Conservation (phyloP, 441 rosid genomes). For the Biscutella auriculata region DNA sequence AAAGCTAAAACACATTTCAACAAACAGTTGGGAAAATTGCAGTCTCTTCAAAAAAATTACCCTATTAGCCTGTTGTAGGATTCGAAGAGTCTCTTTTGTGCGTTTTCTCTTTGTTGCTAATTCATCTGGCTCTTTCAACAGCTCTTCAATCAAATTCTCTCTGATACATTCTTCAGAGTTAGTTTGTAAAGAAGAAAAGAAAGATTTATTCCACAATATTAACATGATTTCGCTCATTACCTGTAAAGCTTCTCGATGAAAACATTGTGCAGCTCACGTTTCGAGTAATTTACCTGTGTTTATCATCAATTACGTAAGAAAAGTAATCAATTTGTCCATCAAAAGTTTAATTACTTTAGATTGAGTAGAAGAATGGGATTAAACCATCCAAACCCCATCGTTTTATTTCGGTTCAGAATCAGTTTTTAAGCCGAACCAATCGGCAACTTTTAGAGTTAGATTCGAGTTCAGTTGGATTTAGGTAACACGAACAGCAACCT, state of each 20-base stretch:
- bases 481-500: too few species aligned
- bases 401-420: too few species aligned
- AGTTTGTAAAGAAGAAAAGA: not conserved
- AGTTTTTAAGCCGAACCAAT: too few species aligned
- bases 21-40: not conserved
- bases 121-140: slow-evolving; percentile 92
- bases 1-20: not conserved
- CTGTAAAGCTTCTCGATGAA: slow-evolving; percentile 41
- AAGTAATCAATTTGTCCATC: too few species aligned
- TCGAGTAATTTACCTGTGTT: slow-evolving; percentile 74
- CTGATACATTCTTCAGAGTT: slow-evolving; percentile 30
- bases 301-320: too few species aligned
- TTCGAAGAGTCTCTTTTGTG: slow-evolving; percentile 61
- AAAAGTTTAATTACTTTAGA: too few species aligned
- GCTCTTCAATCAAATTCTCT: slow-evolving; percentile 86
- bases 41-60: slow-evolving; percentile 18
- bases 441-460: too few species aligned
- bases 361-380: too few species aligned
- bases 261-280: slow-evolving; percentile 48
- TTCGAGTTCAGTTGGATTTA: too few species aligned
- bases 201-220: too few species aligned
- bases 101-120: slow-evolving; percentile 74
- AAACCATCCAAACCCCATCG: too few species aligned
- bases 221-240: too few species aligned
- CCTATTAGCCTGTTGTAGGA: slow-evolving; percentile 81